Evolutionary conservation across 164 flowering plant species (phyloP), one percentile per base, ranked within the genome.

Genomic region (Hamamelis virginiana): DNA sequence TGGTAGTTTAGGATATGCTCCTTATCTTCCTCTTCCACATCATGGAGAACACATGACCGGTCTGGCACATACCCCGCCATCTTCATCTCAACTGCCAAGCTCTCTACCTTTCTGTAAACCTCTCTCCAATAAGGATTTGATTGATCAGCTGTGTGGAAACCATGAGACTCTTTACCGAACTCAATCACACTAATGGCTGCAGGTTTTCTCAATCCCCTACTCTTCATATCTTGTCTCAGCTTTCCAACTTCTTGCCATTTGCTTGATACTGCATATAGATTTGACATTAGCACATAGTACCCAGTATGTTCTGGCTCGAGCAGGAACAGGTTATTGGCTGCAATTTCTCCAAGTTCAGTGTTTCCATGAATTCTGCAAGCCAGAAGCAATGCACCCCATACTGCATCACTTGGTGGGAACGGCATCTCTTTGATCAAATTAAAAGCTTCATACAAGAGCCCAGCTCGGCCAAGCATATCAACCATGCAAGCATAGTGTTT

Each of bases 401-500:
- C 76, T 1, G 59, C 73, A 52, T 82, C 85, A 75, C 65, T 74
- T 27, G 83, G 80, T n/a, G 68, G 65, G 5, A 51, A 69, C 68
- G 75, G 80, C 83, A 84, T 84, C 65, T 75, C 59, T 19, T 72
- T 66, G 18, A 84, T 79, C 76, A 82, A 47, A 19, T 70, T 63
- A 41, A 65, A 61, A 25, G 86, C 83, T 77, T 82, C 83, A 10
- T 75, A 28, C 41, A 82, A 62, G 13, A 47, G 68, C 38, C 88
- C 85, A 19, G 84, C 83, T 53, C 84, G 69, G 10, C 84, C 84
- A 16, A 82, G 78, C 81, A 84, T 74, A 64, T 84, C 87, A 44
- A 84, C 84, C 83, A 84, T 75, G 75, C 85, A 84, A 43, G 82
- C 75, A 68, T 78, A 84, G 65, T 84, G 87, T 65, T 80, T 77